Conservation (phyloP, 2,329 filamentous ascomycete genomes). For the Aspergillus latus region DNA sequence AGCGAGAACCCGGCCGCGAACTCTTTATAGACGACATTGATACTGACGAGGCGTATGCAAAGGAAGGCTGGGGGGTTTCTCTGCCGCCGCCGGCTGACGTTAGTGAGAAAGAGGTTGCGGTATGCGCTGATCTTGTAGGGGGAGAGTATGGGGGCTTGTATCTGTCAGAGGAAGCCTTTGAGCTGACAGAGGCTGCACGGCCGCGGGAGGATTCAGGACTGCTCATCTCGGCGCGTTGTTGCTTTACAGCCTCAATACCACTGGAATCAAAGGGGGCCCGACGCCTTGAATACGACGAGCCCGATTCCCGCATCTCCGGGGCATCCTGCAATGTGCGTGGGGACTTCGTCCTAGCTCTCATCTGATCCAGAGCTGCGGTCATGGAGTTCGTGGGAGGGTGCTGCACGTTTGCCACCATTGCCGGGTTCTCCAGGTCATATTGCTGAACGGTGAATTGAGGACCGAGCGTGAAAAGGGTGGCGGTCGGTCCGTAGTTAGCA, state of each 20-base stretch:
- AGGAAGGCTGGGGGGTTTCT: slow-evolving; percentile 42
- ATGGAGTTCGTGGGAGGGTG: slow-evolving; percentile 77
- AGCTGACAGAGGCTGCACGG: slow-evolving; percentile 62
- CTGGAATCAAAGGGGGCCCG: slow-evolving; percentile 72
- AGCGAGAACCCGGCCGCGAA: slow-evolving; percentile 58
- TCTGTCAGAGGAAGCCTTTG: slow-evolving; percentile 54
- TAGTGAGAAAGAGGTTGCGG: slow-evolving; percentile 48
- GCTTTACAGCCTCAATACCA: slow-evolving; percentile 59
- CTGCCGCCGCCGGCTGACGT: slow-evolving; percentile 33
- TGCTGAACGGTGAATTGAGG: slow-evolving; percentile 89
- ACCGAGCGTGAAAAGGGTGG: slow-evolving; percentile 88
- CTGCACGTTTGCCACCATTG: slow-evolving; percentile 83
- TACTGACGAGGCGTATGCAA: slow-evolving; percentile 42
- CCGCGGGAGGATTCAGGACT: slow-evolving; percentile 66
- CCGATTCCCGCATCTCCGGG: slow-evolving; percentile 70
- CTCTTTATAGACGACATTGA: slow-evolving; percentile 51
- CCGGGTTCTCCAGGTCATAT: slow-evolving; percentile 84
- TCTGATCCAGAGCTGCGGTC: slow-evolving; percentile 76
- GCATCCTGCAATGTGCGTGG: slow-evolving; percentile 36
- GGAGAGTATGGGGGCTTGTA: slow-evolving; percentile 42
- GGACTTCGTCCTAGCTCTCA: slow-evolving; percentile 27
- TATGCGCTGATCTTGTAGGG: slow-evolving; percentile 43
- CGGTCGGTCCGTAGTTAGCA: slow-evolving; percentile 83
- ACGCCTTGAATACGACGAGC: slow-evolving; percentile 64
- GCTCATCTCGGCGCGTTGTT: slow-evolving; percentile 62